Base-by-base conservation (phyloP, 176 grass and related monocot genomes). In the Phoenix roebelenii region DNA sequence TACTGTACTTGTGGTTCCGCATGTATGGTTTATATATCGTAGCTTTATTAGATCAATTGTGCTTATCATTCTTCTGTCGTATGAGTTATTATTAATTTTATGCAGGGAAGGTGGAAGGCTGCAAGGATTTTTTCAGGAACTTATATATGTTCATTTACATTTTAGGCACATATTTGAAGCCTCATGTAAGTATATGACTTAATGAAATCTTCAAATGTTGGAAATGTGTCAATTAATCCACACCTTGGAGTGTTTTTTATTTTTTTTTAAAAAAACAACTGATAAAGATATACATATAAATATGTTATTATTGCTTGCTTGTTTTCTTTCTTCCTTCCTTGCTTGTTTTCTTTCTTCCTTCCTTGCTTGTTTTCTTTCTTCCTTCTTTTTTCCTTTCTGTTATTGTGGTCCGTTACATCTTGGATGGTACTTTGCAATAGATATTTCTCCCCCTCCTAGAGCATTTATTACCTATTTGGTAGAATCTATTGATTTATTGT, bases 61-160 rank as follows among this genome's bases (percentile, higher is more conserved):
- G 25, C 25, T 59, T 15, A 16, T 28, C 57, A 22, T 24, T 5
- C 20, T 3, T 18, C 35, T 44, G 35, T 44, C 35, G 10, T 44
- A 44, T 44, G 10, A 12, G 35, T 14, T 44, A 44, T 44, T 44
- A 12, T 12, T 44, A 44, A 44, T 60, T 22, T 20, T 16, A 39
- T 75, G 57, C 69, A 96, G 92, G 87, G 14, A 85, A 96, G 61
- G 15, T 69, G 57, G 83, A 96, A 16, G 75, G 85, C 50, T 83
- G 87, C 59, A 85, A 88, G 73, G 81, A 97, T 74, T 96, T 96
- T 76, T 90, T 96, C 80, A 90, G 70, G 75, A 96, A 80, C 53
- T 48, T 87, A 58, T 96, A 90, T 70, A 85, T 20, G 73, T 90
- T 87, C 61, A 90, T 96, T 79, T 96, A 96, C 62, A 70, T 85